Evolutionary conservation across 805 yeast species (phyloP), one percentile per base, ranked within the genome.

Genomic region (Candida suzukii): DNA sequence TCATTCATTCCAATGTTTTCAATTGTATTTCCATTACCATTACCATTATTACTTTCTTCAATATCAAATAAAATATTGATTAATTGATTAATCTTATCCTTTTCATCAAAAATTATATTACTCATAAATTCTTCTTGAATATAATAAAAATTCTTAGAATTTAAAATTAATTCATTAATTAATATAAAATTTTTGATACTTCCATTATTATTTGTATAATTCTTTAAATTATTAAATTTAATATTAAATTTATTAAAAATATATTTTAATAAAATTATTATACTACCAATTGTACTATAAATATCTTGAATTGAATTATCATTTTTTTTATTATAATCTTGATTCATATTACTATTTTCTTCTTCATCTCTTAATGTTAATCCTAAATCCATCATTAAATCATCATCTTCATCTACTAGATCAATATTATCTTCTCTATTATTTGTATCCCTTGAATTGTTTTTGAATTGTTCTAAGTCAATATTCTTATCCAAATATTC

Each of bases 31-130:
- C 25, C 13, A 18, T 26, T 12, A 9, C 4, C 13, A 19, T 16
- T 16, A 8, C 24, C 37, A 14, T n/a, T 26, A 26, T 24, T 24
- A 24, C 26, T 11, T 24, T 24, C 26, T 8, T 27, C 32, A 10
- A 20, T n/a, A 46, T 87, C 90, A 60, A 85, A 88, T 32, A 91
- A 60, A 1, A 93, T 90, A 22, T 73, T 64, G 36, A 84, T 74
- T 98, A 98, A 91, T 20, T 77, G 83, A 35, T 76, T 74, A 16
- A 81, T 61, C 47, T 41, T 62, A 24, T 47, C 49, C 40, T 42
- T 53, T 37, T 56, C 51, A 11, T 48, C 52, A 18, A 50, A 46
- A 22, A 60, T 54, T 22, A 49, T 8, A 25, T 44, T 11, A 19
- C 38, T 41, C 40, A 42, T 30, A 20, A 45, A 46, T 14, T 31